These are phyloP conservation scores for Aspergillus fijiensis DNA, from an alignment of 2,329 filamentous ascomycete genomes.

Conservation along the genomic window DNA sequence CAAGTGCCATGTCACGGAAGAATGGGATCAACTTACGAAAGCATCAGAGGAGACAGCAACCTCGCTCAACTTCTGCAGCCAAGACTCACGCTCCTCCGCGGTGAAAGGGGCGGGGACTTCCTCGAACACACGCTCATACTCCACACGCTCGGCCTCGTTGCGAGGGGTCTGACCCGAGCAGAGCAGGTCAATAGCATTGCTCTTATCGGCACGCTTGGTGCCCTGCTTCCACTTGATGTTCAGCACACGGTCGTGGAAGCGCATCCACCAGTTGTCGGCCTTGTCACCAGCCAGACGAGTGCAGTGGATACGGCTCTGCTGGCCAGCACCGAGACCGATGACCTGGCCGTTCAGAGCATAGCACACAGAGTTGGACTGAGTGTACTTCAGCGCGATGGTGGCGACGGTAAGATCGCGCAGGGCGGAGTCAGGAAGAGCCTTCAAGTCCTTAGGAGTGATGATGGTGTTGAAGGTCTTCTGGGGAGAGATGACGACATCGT, in stretches of 20 bases:
- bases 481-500: constrained; percentile 83
- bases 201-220: constrained; percentile 94
- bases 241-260: constrained; percentile 88
- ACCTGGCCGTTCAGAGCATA: constrained; percentile 93
- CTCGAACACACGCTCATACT: constrained; percentile 87
- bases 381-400: constrained; percentile 97
- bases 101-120: constrained; percentile 82
- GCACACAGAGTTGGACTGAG: constrained; percentile 98
- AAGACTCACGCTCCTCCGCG: constrained; percentile 76
- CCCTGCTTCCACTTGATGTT: constrained; percentile 96
- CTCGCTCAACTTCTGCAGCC: constrained; percentile 71
- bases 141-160: constrained; percentile 76
- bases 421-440: constrained; percentile 72
- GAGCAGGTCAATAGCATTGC: constrained; percentile 94
- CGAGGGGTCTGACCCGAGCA: constrained; percentile 87
- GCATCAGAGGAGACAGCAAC: constrained; percentile 92
- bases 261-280: constrained; percentile 99
- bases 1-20: background rate
- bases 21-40: constrained; percentile 65
- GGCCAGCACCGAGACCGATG: constrained; percentile 89
- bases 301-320: constrained; percentile 98
- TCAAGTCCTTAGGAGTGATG: constrained; percentile 78
- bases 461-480: constrained; percentile 77
- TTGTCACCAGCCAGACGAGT: constrained; percentile 96
- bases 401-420: constrained; percentile 89